Base-by-base conservation (phyloP, 176 grass and related monocot genomes). In the Triticum aestivum region DNA sequence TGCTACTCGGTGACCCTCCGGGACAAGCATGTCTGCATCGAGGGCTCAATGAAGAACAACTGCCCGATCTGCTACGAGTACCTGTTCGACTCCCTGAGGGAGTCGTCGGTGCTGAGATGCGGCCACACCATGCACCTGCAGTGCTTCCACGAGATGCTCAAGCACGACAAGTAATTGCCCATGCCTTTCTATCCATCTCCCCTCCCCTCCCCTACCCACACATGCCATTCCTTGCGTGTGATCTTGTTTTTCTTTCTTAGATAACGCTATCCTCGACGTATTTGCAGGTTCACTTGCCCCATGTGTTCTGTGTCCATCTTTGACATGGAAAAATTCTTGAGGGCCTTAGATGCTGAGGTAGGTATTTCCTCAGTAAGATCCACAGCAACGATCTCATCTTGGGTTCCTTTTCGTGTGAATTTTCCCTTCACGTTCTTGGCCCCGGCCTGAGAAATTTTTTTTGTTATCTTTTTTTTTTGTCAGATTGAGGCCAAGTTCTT, bases 1-100 rank as follows among this genome's bases (percentile, higher is more conserved):
- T 98, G 96, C 84, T 98, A 94, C 63, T 94, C 93, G 17, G 80
- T 90, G 11, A 82, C 81, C 37, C 88, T 95, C 24, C 84, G 75
- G 20, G 85, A 89, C n/a, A 94, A 89, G 73, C 96, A 98, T 84
- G 64, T 26, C 23, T 98, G 96, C 79, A 86, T 98, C 72, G 93
- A 98, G 69, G 92, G 89, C 84, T 91, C 96, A 13, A 95, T 98
- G 96, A 92, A 89, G 79, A 92, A 98, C 75, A 81, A 95, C 83
- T 95, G 96, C 81, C 87, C 91, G 5, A 95, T 98, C 84, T 98
- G 93, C 86, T 98, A 95, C 49, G 96, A 98, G 96, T 98, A 94
- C 56, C 74, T 98, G 14, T 98, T 98, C 24, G 89, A 98, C 33
- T 98, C 93, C 8, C 71, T 94, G 88, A 88, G 91, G 83, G 93